phyloP scores from a whole-genome alignment of 495 filamentous ascomycete species.

The Clavariopsis aquatica region DNA sequence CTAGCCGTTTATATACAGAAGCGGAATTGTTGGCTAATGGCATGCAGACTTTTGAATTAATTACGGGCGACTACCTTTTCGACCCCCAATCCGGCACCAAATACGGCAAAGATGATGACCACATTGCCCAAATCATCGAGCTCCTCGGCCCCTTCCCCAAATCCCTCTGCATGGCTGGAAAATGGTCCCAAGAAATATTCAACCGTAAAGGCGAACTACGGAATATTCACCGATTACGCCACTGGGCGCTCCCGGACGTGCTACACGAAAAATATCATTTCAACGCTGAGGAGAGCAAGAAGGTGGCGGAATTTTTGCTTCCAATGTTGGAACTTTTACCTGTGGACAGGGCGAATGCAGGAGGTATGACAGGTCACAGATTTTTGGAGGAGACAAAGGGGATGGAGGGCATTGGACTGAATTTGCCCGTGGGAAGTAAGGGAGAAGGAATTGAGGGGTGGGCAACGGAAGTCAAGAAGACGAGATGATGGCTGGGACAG shows the following conservation, averaged over 20 bases:
- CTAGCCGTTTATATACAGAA: slow-evolving; percentile 1
- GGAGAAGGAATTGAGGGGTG: slow-evolving; percentile 97
- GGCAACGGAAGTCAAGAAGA: slow-evolving; percentile 85
- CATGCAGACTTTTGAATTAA: slow-evolving; percentile 86
- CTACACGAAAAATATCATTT: slow-evolving; percentile 97
- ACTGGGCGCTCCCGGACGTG: slow-evolving; percentile 95
- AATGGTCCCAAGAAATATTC: slow-evolving; percentile 99
- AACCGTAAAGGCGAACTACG: slow-evolving; percentile 95
- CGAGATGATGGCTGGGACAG: slow-evolving; percentile 10
- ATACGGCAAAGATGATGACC: slow-evolving; percentile 99
- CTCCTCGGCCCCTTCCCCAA: slow-evolving; percentile 92
- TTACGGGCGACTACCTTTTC: slow-evolving; percentile 98
- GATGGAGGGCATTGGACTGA: slow-evolving; percentile 77
- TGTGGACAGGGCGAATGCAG: slow-evolving; percentile 87
- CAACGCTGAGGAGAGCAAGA: slow-evolving; percentile 69
- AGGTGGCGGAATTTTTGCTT: slow-evolving; percentile 80
- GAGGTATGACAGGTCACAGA: slow-evolving; percentile 82
- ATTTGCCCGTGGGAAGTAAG: slow-evolving; percentile 71
- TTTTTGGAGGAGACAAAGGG: slow-evolving; percentile 83
- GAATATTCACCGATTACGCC: slow-evolving; percentile 94
- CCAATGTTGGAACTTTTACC: slow-evolving; percentile 93
- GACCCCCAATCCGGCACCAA: slow-evolving; percentile 98
- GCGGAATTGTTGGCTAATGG: neutral
- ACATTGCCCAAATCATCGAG: slow-evolving; percentile 99
- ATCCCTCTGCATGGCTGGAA: slow-evolving; percentile 82